A percentile compares a stretch with the other conserved stretches of the same genome.
These are phyloP conservation scores for Pseudopyrenochaeta lycopersici DNA, from an alignment of 2,329 filamentous ascomycete genomes.

Conservation along the genomic window DNA sequence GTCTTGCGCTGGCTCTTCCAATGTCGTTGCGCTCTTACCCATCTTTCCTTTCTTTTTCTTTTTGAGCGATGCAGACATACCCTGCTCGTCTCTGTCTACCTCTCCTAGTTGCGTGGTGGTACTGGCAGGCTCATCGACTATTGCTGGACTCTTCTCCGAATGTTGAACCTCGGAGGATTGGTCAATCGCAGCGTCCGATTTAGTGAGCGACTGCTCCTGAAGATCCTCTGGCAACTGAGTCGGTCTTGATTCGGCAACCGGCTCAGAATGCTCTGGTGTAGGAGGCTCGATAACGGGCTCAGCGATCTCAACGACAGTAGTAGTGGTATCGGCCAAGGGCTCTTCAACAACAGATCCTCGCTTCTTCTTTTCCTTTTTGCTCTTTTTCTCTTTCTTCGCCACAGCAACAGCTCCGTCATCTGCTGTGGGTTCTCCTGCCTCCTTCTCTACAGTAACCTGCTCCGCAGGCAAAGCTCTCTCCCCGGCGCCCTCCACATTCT, in stretches of 20 bases:
- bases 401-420: constrained; percentile 8
- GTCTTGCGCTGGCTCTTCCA: constrained; percentile 20
- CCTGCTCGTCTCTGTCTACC: constrained; percentile 8
- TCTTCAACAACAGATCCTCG: constrained; percentile 16
- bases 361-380: constrained; percentile 28
- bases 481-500: constrained; percentile 6
- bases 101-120: background rate
- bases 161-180: background rate
- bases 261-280: background rate
- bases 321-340: constrained; percentile 6
- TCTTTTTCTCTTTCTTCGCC: constrained; percentile 25
- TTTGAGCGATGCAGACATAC: constrained; percentile 17
- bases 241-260: background rate
- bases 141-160: constrained; percentile 1
- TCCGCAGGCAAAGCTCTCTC: constrained; percentile 2
- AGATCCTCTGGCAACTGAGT: background rate
- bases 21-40: constrained; percentile 22
- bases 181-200: background rate
- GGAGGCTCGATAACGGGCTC: background rate
- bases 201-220: constrained; percentile 5
- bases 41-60: constrained; percentile 40
- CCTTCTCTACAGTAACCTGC: background rate
- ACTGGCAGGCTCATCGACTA: constrained; percentile 6
- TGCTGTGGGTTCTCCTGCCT: constrained; percentile 6
- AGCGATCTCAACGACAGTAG: background rate